A percentile compares a stretch with the other conserved stretches of the same genome.
Evolutionary conservation across 768 basidiomycete species (phyloP).

Genomic region (Rhodosporidiobolus sp.): DNA sequence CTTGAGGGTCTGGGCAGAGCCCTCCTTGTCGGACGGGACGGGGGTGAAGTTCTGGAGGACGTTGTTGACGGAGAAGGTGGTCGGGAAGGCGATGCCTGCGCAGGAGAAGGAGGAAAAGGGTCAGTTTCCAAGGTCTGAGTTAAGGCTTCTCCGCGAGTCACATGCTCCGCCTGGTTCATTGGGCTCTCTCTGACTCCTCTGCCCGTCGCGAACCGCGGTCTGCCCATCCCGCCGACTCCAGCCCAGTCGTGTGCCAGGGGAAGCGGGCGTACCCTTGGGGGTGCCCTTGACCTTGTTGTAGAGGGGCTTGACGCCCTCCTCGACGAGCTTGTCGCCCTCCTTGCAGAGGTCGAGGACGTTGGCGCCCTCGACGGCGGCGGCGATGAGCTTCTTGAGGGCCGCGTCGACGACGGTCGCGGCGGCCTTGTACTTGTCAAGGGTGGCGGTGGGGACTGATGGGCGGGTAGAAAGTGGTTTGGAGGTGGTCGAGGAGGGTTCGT

Average conservation of each 20-base stretch:
- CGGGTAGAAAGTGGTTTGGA: too few species aligned
- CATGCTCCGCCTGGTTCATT: too few species aligned
- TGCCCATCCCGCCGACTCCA: background rate
- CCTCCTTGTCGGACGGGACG: slow-evolving; percentile 65
- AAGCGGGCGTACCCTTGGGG: slow-evolving; percentile 64
- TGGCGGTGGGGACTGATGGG: slow-evolving; percentile 34
- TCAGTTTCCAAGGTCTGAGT: too few species aligned
- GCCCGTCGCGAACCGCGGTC: too few species aligned
- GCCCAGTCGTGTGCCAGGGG: background rate
- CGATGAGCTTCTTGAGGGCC: slow-evolving; percentile 80
- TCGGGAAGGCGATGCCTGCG: slow-evolving; percentile 79
- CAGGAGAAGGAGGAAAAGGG: background rate
- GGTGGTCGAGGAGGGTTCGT: background rate
- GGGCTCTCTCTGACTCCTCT: too few species aligned
- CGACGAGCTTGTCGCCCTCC: slow-evolving; percentile 89
- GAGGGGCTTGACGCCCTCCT: slow-evolving; percentile 74
- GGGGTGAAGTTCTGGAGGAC: slow-evolving; percentile 94
- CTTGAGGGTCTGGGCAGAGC: slow-evolving; percentile 55
- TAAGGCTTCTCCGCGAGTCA: too few species aligned
- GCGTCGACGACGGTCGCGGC: slow-evolving; percentile 85
- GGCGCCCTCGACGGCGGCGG: slow-evolving; percentile 71
- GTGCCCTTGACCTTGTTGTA: slow-evolving; percentile 94
- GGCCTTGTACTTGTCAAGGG: slow-evolving; percentile 58
- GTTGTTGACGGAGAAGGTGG: slow-evolving; percentile 81
- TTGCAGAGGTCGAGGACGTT: slow-evolving; percentile 81